Conservation (phyloP, 495 filamentous ascomycete species). For the Penicillium soppii region DNA sequence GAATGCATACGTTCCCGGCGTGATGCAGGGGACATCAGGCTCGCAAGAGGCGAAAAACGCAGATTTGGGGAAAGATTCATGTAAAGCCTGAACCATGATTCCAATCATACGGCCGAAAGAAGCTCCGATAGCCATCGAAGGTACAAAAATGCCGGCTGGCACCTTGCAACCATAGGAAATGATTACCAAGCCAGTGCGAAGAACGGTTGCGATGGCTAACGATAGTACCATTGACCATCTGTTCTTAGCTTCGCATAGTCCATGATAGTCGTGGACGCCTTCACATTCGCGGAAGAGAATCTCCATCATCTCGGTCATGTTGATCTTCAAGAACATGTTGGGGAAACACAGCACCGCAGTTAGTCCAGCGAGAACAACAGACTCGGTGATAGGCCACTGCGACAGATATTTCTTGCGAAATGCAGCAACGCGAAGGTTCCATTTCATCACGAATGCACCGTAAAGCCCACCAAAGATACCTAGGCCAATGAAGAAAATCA, state of each 20-base stretch:
- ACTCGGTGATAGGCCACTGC: conserved; percentile 84
- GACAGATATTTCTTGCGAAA: conserved; percentile 94
- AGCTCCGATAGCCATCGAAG: conserved; percentile 96
- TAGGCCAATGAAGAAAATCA: conserved; percentile 87
- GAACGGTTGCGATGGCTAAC: conserved; percentile 72
- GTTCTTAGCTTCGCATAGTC: conserved; percentile 76
- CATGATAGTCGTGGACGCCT: conserved; percentile 86
- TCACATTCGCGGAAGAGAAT: conserved; percentile 95
- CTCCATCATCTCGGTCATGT: conserved; percentile 99
- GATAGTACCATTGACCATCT: conserved; percentile 80
- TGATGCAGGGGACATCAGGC: conserved; percentile 94
- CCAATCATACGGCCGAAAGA: conserved; percentile 93
- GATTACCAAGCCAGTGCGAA: conserved; percentile 84
- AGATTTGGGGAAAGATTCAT: conserved; percentile 78
- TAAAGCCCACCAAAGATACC: conserved; percentile 95
- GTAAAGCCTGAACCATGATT: conserved; percentile 85
- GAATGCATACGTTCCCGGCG: conserved; percentile 94
- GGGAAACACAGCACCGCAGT: conserved; percentile 94
- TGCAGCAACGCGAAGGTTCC: conserved; percentile 87
- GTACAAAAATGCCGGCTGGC: conserved; percentile 94
- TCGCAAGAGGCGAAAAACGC: conserved; percentile 83
- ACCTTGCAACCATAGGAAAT: conserved; percentile 99
- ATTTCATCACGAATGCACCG: conserved; percentile 97
- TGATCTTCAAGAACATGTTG: conserved; percentile 92
- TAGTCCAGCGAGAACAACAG: conserved; percentile 73